phyloP scores from a whole-genome alignment of 1,139 yeast genomes.

The Candida glucosophila region DNA sequence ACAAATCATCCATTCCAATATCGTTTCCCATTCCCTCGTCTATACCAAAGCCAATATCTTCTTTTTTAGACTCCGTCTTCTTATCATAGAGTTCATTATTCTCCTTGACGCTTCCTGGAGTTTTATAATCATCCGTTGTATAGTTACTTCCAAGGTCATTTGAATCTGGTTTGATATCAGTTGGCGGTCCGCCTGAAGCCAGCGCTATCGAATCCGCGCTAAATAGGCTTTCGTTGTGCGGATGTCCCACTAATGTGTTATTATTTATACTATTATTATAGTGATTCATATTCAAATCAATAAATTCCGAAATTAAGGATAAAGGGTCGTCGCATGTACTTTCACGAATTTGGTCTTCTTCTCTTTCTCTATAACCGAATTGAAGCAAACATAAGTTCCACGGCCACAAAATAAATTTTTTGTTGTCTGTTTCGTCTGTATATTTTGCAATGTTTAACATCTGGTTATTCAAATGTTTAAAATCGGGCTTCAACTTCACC shows the following conservation, averaged over 20 bases:
- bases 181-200: not conserved
- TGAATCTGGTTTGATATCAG: not conserved
- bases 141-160: not conserved
- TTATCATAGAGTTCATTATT: no score
- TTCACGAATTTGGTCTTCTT: constrained; percentile 12
- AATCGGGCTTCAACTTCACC: constrained; percentile 61
- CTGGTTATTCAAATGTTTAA: constrained; percentile 59
- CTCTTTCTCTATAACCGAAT: constrained; percentile 22
- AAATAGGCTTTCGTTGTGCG: not conserved
- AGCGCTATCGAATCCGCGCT: not conserved
- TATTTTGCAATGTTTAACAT: constrained; percentile 56
- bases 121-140: not conserved
- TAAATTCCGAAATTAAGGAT: constrained; percentile 25
- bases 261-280: not conserved
- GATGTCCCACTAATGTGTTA: not conserved
- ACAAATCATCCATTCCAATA: constrained; percentile 32
- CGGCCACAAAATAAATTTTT: constrained; percentile 65
- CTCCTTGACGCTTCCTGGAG: not conserved
- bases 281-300: constrained; percentile 31
- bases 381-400: constrained; percentile 56
- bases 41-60: no score
- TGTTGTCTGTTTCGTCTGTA: constrained; percentile 43
- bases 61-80: constrained; percentile 1
- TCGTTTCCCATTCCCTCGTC: constrained; percentile 12
- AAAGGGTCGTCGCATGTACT: constrained; percentile 18